A percentile compares a stretch with the other conserved stretches of the same genome.
Evolutionary conservation across 352 stramenopile species (phyloP).

Genomic region (Thraustotheca clavata): DNA sequence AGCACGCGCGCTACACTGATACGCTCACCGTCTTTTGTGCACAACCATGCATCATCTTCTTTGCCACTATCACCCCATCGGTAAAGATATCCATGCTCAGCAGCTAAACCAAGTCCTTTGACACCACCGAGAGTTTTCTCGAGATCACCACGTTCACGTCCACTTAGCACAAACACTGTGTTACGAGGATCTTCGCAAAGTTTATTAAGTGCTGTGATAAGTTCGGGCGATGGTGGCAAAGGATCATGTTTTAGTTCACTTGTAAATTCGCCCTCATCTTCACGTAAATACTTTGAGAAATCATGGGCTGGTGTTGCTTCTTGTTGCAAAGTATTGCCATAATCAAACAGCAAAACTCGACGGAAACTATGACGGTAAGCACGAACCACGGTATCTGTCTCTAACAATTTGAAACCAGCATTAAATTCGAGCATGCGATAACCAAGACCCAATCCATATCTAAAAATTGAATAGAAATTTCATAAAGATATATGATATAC

Average conservation of each 20-base stretch:
- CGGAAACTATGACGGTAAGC: conserved; percentile 81
- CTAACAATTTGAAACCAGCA: conserved; percentile 91
- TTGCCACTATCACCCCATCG: conserved; percentile 78
- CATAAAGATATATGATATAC: conserved; percentile 51
- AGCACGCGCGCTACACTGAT: too few species aligned
- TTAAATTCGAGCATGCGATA: conserved; percentile 97
- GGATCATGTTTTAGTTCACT: conserved; percentile 29
- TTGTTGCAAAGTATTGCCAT: conserved; percentile 94
- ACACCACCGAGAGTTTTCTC: conserved; percentile 91
- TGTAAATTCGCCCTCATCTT: conserved; percentile 24
- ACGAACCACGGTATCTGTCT: conserved; percentile 84
- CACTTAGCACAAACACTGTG: conserved; percentile 98
- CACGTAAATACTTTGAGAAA: conserved; percentile 80
- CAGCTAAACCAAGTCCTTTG: conserved; percentile 91
- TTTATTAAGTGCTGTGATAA: conserved; percentile 85
- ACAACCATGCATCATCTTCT: conserved; percentile 64
- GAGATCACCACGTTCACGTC: conserved; percentile 92
- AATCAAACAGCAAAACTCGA: conserved; percentile 97
- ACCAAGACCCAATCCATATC: conserved; percentile 87
- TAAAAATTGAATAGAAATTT: conserved; percentile 24
- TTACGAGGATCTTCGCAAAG: conserved; percentile 94
- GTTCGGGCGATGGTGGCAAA: conserved; percentile 44
- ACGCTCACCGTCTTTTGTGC: conserved; percentile 79
- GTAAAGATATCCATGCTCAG: conserved; percentile 99
- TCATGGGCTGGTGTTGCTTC: conserved; percentile 71